Conservation (phyloP, 2,329 filamentous ascomycete genomes). For the Rhinocladiella mackenziei region DNA sequence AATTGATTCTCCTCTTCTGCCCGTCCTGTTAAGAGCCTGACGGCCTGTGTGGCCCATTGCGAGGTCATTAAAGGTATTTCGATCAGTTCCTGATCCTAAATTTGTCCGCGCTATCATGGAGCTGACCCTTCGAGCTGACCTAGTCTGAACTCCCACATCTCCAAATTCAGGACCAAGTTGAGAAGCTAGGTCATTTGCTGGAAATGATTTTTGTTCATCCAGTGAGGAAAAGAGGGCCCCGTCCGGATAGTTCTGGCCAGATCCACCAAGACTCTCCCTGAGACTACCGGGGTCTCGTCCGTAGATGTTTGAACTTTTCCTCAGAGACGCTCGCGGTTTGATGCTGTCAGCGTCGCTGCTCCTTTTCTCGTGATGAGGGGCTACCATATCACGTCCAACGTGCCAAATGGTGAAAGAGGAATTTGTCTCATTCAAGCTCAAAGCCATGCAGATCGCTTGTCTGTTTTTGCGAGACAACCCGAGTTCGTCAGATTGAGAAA, state of each 20-base stretch:
- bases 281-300: conserved; percentile 57
- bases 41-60: conserved; percentile 47
- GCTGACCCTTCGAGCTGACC: conserved; percentile 75
- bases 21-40: conserved; percentile 46
- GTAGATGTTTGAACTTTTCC: conserved; percentile 62
- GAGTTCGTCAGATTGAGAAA: conserved; percentile 19
- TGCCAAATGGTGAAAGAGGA: conserved; percentile 28
- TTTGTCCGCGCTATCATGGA: conserved; percentile 85
- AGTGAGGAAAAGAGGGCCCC: conserved; percentile 22
- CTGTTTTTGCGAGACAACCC: neutral
- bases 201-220: conserved; percentile 52
- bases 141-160: conserved; percentile 51
- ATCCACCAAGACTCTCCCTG: conserved; percentile 71
- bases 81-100: conserved; percentile 77
- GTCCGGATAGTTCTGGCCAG: conserved; percentile 35
- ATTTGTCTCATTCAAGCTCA: conserved; percentile 25
- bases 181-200: conserved; percentile 59
- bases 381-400: conserved; percentile 42
- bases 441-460: conserved; percentile 17
- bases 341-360: conserved; percentile 33
- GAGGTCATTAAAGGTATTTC: conserved; percentile 72
- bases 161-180: conserved; percentile 66
- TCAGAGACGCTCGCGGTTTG: conserved; percentile 36
- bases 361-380: conserved; percentile 43
- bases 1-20: conserved; percentile 69